A percentile compares a stretch with the other conserved stretches of the same genome.
Conservation (phyloP, 805 yeast species). For the Suhomyces sp. region DNA sequence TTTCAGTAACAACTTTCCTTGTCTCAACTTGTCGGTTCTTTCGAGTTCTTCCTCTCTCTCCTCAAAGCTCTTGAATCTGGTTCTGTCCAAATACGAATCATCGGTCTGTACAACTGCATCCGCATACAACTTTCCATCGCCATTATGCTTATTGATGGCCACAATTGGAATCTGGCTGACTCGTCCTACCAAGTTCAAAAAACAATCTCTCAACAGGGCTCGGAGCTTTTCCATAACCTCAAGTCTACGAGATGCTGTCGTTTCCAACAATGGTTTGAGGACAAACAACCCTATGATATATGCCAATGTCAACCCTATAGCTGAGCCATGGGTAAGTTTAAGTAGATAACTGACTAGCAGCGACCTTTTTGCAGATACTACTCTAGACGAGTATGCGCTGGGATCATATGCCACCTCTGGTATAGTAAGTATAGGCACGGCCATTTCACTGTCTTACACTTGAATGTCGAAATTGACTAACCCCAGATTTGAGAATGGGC, state of each 20-base stretch:
- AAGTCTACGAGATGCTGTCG: conserved; percentile 24
- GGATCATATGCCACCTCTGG: conserved; percentile 42
- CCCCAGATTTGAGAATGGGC: neutral
- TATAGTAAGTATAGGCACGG: conserved; percentile 34
- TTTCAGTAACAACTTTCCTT: conserved; percentile 19
- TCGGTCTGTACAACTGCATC: conserved; percentile 41
- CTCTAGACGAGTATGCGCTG: conserved; percentile 15
- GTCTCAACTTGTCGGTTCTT: conserved; percentile 25
- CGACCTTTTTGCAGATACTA: conserved; percentile 16
- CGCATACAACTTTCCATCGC: conserved; percentile 29
- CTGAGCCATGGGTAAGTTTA: conserved; percentile 34
- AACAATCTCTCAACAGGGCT: conserved; percentile 32
- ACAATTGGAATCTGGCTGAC: conserved; percentile 41
- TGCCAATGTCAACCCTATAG: conserved; percentile 23
- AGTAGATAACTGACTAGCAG: conserved; percentile 25
- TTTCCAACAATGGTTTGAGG: conserved; percentile 34
- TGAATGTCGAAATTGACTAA: neutral
- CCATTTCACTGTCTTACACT: conserved; percentile 11
- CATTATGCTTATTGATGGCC: conserved; percentile 26
- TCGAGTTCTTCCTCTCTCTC: conserved; percentile 15
- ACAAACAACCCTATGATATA: conserved; percentile 33
- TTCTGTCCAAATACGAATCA: conserved; percentile 17
- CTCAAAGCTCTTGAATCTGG: conserved; percentile 1
- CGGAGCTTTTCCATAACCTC: conserved; percentile 35
- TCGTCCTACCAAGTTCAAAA: conserved; percentile 29